Evolutionary conservation across 2,329 filamentous ascomycete species (phyloP), one percentile per base, ranked within the genome.

Genomic region (Claviceps africana): DNA sequence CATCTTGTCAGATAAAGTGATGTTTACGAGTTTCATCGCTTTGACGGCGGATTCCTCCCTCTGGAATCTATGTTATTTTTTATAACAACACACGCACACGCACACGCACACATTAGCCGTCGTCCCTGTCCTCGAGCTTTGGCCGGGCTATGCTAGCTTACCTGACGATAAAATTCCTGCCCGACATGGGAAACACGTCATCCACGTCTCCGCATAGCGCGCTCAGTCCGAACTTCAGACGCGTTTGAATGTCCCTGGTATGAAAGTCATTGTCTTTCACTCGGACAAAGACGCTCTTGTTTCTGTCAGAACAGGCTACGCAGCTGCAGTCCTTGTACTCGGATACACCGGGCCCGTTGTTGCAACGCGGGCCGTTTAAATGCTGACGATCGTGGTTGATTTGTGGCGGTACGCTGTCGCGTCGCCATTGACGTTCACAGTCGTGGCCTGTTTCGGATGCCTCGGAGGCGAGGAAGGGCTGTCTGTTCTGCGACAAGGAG

Each of bases 271-370:
- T 28, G 40, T 60, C 51, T 6, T 55, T 53, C 8, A 61, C 59
- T 19, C 51, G 55, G 22, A 68, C 56, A 55, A 59, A 60, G 13
- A 68, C 53, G 51, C 62, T 67, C 48, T 62, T 59, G 50, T 69
- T 68, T 35, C 60, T 56, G 7, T 53, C 46, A 22, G 57, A 56
- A 39, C 67, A 70, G 2, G 53, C 48, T 17, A 51, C 33, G 37
- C 67, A 70, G 46, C 46, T 51, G 50, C 67, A 69, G 1, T 56
- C 58, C 17, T 55, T 51, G 51, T 69, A 68, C 2, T 60, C 56
- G 9, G 53, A 56, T 11, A 39, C 47, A 2, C 43, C 53, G 17
- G 47, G 39, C 2, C 47, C 42, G 33, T 47, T 53, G 19, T 65
- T 65, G 19, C 57, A 61, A 15, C 46, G 31, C 22, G 19, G 33